A percentile compares a stretch with the other conserved stretches of the same genome.
Conservation (phyloP, 108 stramenopile species). For the Pseudonitzschia multiseries region DNA sequence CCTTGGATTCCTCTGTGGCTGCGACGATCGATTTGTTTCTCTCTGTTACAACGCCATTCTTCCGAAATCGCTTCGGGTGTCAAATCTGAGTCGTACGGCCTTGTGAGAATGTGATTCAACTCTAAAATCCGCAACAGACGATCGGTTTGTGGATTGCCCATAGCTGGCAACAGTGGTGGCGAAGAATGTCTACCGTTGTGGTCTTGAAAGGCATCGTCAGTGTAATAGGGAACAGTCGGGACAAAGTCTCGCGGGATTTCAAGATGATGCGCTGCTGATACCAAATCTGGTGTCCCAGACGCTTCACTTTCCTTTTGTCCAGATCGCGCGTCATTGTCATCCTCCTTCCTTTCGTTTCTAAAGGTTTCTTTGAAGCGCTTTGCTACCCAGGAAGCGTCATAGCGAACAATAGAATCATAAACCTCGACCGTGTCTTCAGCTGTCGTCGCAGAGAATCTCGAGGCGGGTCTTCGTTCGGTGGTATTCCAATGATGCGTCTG, state of each 20-base stretch:
- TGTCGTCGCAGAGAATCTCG: constrained; percentile 16
- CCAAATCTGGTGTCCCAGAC: neutral
- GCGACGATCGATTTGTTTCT: neutral
- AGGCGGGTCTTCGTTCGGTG: constrained; percentile 28
- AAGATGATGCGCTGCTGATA: neutral
- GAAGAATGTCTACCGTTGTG: neutral
- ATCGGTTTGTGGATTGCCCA: constrained; percentile 96
- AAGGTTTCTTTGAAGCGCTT: constrained; percentile 18
- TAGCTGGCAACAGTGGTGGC: constrained; percentile 38
- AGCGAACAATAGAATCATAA: too few species aligned
- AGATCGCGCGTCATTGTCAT: neutral
- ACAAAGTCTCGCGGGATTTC: constrained; percentile 59
- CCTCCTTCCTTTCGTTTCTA: neutral
- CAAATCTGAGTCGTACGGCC: constrained; percentile 46
- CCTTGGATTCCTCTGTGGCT: constrained; percentile 53
- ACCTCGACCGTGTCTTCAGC: too few species aligned
- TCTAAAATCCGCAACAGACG: constrained; percentile 68
- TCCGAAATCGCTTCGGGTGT: constrained; percentile 12
- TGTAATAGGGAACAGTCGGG: constrained; percentile 52
- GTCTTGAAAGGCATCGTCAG: constrained; percentile 15
- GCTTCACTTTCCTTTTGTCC: neutral
- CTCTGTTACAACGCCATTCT: neutral
- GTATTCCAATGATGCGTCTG: constrained; percentile 70
- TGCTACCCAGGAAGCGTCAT: neutral
- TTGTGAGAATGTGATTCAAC: constrained; percentile 75